A percentile compares a stretch with the other conserved stretches of the same genome.
These are phyloP conservation scores for Berberis thunbergii DNA, from an alignment of 164 flowering plant genomes.

Conservation along the genomic window DNA sequence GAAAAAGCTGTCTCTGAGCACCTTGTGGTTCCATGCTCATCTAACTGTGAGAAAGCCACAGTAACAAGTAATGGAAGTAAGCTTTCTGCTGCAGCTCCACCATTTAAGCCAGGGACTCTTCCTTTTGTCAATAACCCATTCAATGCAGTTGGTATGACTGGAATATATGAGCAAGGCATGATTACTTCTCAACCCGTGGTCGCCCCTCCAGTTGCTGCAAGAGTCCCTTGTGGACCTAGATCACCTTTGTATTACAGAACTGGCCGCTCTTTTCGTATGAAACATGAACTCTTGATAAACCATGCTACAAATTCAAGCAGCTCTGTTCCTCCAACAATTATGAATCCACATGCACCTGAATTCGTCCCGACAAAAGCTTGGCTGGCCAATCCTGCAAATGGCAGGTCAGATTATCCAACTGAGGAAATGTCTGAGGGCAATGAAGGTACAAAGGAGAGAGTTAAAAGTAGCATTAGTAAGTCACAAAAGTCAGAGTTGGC, in stretches of 20 bases:
- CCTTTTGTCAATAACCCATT: constrained; percentile 26
- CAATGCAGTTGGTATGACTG: constrained; percentile 28
- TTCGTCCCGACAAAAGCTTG: constrained; percentile 54
- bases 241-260: constrained; percentile 52
- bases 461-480: constrained; percentile 27
- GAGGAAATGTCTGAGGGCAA: constrained; percentile 14
- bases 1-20: constrained; percentile 20
- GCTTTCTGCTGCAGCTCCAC: constrained; percentile 88
- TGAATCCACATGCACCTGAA: constrained; percentile 88
- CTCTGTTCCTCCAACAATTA: constrained; percentile 30
- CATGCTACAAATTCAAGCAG: constrained; percentile 28
- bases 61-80: constrained; percentile 50
- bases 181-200: constrained; percentile 33
- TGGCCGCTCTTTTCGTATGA: constrained; percentile 37
- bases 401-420: constrained; percentile 12
- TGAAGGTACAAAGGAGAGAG: constrained; percentile 17
- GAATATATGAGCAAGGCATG: constrained; percentile 45
- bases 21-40: constrained; percentile 14
- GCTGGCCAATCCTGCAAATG: constrained; percentile 19
- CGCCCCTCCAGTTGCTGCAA: constrained; percentile 33
- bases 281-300: constrained; percentile 29
- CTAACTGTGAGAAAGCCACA: constrained; percentile 20
- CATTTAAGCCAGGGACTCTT: constrained; percentile 56
- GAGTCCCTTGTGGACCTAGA: constrained; percentile 74
- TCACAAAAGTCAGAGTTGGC: constrained; percentile 68